Evolutionary conservation across 192 early-diverging fungal species (phyloP).

Genomic region (Coemansia reversa): DNA sequence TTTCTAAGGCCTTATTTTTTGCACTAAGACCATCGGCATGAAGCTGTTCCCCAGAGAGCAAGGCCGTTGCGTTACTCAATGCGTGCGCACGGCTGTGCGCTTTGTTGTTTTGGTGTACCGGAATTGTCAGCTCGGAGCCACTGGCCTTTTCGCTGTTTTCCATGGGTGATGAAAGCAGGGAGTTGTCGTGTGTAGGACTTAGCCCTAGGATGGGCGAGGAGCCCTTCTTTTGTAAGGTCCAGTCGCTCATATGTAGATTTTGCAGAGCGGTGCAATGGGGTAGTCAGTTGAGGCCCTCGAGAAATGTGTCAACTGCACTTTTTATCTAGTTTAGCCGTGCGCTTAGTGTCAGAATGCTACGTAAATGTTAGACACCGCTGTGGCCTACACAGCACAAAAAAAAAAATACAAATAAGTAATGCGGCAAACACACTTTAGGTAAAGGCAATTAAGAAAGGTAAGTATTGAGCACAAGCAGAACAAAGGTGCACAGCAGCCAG

Average conservation of each 20-base stretch:
- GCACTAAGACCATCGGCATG: slow-evolving; percentile 7
- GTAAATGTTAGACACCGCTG: background rate
- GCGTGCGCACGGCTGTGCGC: slow-evolving; percentile 9
- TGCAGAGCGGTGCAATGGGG: background rate
- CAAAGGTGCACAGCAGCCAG: background rate
- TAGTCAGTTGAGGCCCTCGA: background rate
- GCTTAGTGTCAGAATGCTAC: background rate
- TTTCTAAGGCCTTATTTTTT: slow-evolving; percentile 7
- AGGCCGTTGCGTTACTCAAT: slow-evolving; percentile 33
- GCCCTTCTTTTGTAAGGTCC: slow-evolving; percentile 3
- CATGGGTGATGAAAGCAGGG: slow-evolving; percentile 13
- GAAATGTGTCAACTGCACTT: background rate
- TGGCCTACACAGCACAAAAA: background rate
- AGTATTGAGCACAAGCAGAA: background rate
- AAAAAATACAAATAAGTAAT: background rate
- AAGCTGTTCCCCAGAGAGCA: slow-evolving; percentile 19
- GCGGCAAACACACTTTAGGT: background rate
- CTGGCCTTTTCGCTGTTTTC: slow-evolving; percentile 9
- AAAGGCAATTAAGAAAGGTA: slow-evolving; percentile 2
- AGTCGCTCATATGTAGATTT: background rate
- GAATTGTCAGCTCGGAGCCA: slow-evolving; percentile 18
- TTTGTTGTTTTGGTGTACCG: background rate
- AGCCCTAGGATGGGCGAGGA: slow-evolving; percentile 6
- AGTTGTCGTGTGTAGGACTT: slow-evolving; percentile 14
- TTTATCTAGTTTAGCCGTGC: background rate